Percentiles rank a stretch among this genome's conserved stretches.
These are phyloP conservation scores for Fusarium cyanostomum DNA, from an alignment of 2,329 filamentous ascomycete species.

Conservation along the genomic window DNA sequence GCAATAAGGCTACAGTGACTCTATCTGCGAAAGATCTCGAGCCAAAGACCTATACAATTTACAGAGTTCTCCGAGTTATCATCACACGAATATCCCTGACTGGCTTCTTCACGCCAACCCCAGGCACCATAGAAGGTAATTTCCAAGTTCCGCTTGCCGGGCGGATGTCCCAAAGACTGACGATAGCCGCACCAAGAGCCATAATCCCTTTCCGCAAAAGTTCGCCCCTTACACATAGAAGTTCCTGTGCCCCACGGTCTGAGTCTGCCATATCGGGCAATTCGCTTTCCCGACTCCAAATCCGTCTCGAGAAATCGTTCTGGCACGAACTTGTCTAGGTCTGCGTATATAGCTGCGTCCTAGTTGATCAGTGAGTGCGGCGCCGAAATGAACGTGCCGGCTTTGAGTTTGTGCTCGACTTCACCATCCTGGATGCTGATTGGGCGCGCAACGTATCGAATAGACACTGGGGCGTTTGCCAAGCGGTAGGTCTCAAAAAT, in stretches of 20 bases:
- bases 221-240: conserved; percentile 39
- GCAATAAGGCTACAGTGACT: no score
- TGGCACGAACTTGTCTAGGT: conserved; percentile 30
- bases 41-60: no score
- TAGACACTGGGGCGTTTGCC: conserved; percentile 30
- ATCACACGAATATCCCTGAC: conserved; percentile 23
- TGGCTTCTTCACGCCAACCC: conserved; percentile 25
- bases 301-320: conserved; percentile 35
- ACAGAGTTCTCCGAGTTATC: conserved; percentile 22
- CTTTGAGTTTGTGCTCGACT: conserved; percentile 20
- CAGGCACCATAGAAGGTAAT: conserved; percentile 22
- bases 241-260: conserved; percentile 37
- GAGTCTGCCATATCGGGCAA: conserved; percentile 32
- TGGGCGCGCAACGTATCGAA: conserved; percentile 26
- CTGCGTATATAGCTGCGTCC: conserved; percentile 26
- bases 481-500: conserved; percentile 38
- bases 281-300: conserved; percentile 8
- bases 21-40: no score
- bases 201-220: conserved; percentile 41
- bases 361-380: conserved; percentile 24
- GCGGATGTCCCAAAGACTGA: conserved; percentile 30
- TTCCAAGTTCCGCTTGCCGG: conserved; percentile 20
- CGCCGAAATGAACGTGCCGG: conserved; percentile 34
- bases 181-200: conserved; percentile 17
- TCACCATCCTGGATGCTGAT: conserved; percentile 23